Evolutionary conservation across 2,329 filamentous ascomycete species (phyloP).

Genomic region (Venturia oleaginea): DNA sequence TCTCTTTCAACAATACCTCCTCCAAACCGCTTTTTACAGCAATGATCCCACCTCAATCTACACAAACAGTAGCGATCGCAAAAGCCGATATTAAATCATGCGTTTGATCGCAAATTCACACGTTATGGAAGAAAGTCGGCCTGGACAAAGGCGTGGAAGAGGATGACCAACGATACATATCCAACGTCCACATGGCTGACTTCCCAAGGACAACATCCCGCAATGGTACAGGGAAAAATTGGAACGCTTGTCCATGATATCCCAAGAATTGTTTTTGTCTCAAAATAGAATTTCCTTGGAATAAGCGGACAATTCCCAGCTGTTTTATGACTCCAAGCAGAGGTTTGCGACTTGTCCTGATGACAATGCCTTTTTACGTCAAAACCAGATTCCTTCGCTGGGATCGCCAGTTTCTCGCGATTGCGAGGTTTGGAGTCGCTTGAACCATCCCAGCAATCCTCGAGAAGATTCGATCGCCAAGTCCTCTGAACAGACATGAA

Average conservation of each 20-base stretch:
- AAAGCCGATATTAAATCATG: too few relatives aligned
- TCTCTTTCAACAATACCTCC: neutral
- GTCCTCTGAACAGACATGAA: neutral
- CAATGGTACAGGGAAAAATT: neutral
- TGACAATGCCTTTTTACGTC: too few relatives aligned
- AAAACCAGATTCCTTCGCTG: too few relatives aligned
- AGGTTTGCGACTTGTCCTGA: neutral
- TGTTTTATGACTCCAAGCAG: neutral
- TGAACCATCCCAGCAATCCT: neutral
- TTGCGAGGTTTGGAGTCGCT: too few relatives aligned
- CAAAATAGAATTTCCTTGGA: neutral
- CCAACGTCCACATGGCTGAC: neutral
- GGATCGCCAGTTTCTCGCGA: too few relatives aligned
- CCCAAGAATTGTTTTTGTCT: neutral
- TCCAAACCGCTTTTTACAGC: neutral
- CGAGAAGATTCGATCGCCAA: neutral
- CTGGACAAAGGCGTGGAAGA: too few relatives aligned
- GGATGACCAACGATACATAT: neutral
- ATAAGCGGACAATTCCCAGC: neutral
- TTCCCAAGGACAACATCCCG: neutral
- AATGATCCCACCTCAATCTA: too few relatives aligned
- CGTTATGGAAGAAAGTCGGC: too few relatives aligned
- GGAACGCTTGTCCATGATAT: too few relatives aligned
- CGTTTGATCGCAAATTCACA: too few relatives aligned
- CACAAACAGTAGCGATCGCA: too few relatives aligned